These are phyloP conservation scores for Botryosphaeria dothidea DNA, from an alignment of 2,329 filamentous ascomycete species.

Conservation along the genomic window DNA sequence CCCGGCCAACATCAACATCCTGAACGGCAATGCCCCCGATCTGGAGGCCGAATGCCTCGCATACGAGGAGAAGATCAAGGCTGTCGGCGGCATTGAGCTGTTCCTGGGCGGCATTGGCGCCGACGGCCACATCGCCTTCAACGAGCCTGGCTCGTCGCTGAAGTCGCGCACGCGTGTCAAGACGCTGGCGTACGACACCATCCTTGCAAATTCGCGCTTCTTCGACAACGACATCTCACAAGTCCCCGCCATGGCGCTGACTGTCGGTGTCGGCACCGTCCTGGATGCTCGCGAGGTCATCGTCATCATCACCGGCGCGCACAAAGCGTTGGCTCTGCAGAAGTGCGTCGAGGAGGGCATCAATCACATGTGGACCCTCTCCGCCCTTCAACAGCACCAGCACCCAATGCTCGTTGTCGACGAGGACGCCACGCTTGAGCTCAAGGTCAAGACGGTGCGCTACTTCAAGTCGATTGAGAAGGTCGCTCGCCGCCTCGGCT, in stretches of 20 bases:
- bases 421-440: conserved; percentile 62
- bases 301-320: conserved; percentile 77
- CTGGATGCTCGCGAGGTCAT: conserved; percentile 80
- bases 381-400: conserved; percentile 75
- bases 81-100: conserved; percentile 76
- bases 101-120: conserved; percentile 84
- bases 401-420: conserved; percentile 83
- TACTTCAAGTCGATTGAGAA: conserved; percentile 54
- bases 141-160: conserved; percentile 80
- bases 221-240: conserved; percentile 70
- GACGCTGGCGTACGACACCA: conserved; percentile 84
- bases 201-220: conserved; percentile 81
- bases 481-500: conserved; percentile 46
- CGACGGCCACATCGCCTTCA: conserved; percentile 88
- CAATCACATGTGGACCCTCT: conserved; percentile 91
- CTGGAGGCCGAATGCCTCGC: conserved; percentile 74
- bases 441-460: conserved; percentile 48
- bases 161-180: conserved; percentile 79
- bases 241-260: conserved; percentile 80
- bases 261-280: conserved; percentile 81
- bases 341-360: conserved; percentile 79
- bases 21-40: conserved; percentile 77
- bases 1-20: conserved; percentile 80
- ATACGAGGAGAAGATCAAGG: conserved; percentile 77
- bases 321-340: conserved; percentile 78